Conservation (phyloP, 805 yeast genomes). For the Starmerella powellii region DNA sequence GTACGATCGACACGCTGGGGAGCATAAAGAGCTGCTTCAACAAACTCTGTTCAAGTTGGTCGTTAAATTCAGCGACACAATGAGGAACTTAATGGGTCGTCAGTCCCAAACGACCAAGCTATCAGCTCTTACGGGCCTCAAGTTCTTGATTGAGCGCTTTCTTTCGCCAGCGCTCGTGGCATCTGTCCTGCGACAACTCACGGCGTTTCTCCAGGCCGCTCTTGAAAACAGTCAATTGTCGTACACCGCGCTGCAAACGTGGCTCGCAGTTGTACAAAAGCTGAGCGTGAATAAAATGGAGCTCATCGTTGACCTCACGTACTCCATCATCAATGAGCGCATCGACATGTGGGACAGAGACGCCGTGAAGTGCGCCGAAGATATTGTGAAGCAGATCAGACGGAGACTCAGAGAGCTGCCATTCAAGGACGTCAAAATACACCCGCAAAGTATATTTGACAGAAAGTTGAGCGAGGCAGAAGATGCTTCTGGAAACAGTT, state of each 20-base stretch:
- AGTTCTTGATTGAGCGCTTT: conserved; percentile 39
- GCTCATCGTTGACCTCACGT: conserved; percentile 51
- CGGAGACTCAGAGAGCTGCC: background rate
- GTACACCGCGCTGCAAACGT: conserved; percentile 50
- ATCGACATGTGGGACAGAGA: conserved; percentile 41
- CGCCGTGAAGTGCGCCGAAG: conserved; percentile 22
- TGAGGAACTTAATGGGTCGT: conserved; percentile 60
- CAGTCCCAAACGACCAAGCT: conserved; percentile 59
- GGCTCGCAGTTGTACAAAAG: conserved; percentile 49
- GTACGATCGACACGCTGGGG: conserved; percentile 1
- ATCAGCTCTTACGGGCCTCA: conserved; percentile 48
- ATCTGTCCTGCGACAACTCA: conserved; percentile 41
- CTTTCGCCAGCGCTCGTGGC: conserved; percentile 10
- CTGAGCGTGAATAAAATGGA: conserved; percentile 40
- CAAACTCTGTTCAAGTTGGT: conserved; percentile 34
- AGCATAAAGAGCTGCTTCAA: conserved; percentile 10
- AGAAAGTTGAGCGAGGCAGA: background rate
- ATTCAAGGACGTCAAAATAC: conserved; percentile 1
- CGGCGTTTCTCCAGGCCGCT: conserved; percentile 73
- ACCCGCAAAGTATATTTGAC: conserved; percentile 11
- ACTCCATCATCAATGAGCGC: conserved; percentile 56
- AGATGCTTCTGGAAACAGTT: no score
- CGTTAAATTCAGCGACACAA: conserved; percentile 55
- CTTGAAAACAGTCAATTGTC: conserved; percentile 52
- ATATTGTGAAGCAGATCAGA: conserved; percentile 5